Base-by-base conservation (phyloP, 179 eudicot genomes). In the Beta lomatogona region DNA sequence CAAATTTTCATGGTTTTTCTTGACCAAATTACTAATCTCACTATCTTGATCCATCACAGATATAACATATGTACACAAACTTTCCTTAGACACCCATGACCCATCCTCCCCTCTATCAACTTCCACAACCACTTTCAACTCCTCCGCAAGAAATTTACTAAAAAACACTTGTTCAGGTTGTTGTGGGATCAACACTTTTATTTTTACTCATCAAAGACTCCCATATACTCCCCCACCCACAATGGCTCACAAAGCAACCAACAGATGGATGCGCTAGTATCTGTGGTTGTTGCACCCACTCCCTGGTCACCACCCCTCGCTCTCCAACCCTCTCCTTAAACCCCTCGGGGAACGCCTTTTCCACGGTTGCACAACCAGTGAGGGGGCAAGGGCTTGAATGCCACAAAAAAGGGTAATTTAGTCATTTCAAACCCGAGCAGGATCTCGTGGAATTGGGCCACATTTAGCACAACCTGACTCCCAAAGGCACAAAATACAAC, bases 161-260 rank as follows among this genome's bases (percentile, higher is more conserved):
- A 31, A 57, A 9, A 74, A 57, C 1, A 16, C 28, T 19, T 55
- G 77, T 3, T 74, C 65, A 0, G 45, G 18, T 2, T 16, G 9
- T 88, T 92, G 86, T 16, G 95, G 95, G 44, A 90, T 83, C 45
- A 92, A 81, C 76, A 90, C 95, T 1, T 79, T 86, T 87, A 16
- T 81, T 21, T 5, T 83, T 78, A 57, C 91, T 86, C 85, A 84
- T 75, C 79, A 92, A 50, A 3, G 88, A 74, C 82, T 92, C 95
- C 93, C 93, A 90, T 90, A 92, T 90, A 5, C 93, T 90, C 31
- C 93, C 95, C 57, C 88, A 90, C 54, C 95, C 93, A 78, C 91
- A 88, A 45, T 89, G 92, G 80, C 74, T 89, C 77, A 90, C 92
- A 78, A 92, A 89, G 74, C 95, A 92, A 60, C 93, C 95, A 1